Base-by-base conservation (phyloP, 176 grass and related monocot genomes). In the Pontederia crassipes region DNA sequence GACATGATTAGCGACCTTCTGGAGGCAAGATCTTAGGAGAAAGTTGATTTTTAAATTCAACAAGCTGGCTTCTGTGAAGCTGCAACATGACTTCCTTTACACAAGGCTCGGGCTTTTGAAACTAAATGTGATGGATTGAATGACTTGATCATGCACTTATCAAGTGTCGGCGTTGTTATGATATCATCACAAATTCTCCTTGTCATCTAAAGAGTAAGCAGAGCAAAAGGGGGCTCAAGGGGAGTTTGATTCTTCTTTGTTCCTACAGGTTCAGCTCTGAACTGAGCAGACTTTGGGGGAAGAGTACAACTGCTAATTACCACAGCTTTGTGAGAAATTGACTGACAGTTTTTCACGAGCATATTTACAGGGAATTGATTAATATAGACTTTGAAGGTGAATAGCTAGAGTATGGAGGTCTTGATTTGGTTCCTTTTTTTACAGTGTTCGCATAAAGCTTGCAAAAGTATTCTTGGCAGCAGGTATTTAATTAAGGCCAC, bases 351-450 rank as follows among this genome's bases (percentile, higher is more conserved):
- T 91, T 97, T 72, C 92, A 89, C 29, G 92, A 97, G 64, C 81
- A 91, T 85, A 68, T 97, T 35, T 97, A 97, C 69, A 81, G 64
- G 69, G 80, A 87, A 17, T 80, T 97, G 35, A 88, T 97, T 57
- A 83, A 88, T 27, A 64, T 97, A 2, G 81, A 84, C 67, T 72
- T 97, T 64, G 92, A 97, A 74, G 85, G 83, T 82, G 87, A 97
- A 77, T 80, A 91, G 80, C 51, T 97, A 73, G 83, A 97, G 59
- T 97, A 82, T 78, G 92, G 92, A 66, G 92, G 92, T 24, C 79
- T 78, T 12, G 92, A 97, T 84, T 80, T 97, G 81, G 87, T 97
- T 58, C 52, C 79, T 4, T 97, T 97, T 87, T 68, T 97, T 35
- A 97, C 65, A 97, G 81, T 50, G 81, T 80, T 82, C 78, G 81